Evolutionary conservation across 1,284 basidiomycete genomes (phyloP).

Genomic region (Fomitiporia mediterranea): DNA sequence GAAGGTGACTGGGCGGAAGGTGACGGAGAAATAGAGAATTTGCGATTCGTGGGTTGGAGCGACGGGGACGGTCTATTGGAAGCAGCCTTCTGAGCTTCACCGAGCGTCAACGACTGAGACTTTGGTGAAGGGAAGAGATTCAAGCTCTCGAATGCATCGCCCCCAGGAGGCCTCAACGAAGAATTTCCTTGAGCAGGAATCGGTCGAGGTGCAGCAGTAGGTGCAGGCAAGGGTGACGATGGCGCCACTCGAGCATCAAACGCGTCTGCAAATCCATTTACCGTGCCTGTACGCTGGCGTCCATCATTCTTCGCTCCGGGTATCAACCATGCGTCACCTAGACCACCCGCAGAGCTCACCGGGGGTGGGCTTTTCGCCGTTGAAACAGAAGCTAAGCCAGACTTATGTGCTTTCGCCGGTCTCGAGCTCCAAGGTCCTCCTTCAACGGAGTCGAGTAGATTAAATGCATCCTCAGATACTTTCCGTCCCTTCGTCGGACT

Average conservation of each 20-base stretch:
- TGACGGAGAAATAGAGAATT: slow-evolving; percentile 29
- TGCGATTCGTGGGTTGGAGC: slow-evolving; percentile 26
- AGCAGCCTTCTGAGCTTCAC: slow-evolving; percentile 58
- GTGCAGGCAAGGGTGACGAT: slow-evolving; percentile 36
- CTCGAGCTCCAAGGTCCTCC: slow-evolving; percentile 14
- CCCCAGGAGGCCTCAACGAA: slow-evolving; percentile 36
- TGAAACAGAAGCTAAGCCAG: slow-evolving; percentile 15
- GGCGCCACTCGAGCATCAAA: slow-evolving; percentile 32
- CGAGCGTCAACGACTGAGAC: slow-evolving; percentile 57
- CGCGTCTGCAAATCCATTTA: slow-evolving; percentile 25
- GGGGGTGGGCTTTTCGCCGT: slow-evolving; percentile 10
- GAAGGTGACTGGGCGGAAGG: slow-evolving; percentile 36
- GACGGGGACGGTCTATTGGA: slow-evolving; percentile 27
- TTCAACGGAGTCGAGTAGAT: slow-evolving; percentile 6
- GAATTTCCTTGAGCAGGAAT: slow-evolving; percentile 6
- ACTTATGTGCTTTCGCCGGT: slow-evolving; percentile 20
- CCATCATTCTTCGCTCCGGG: slow-evolving; percentile 4
- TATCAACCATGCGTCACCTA: slow-evolving; percentile 21
- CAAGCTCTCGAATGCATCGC: slow-evolving; percentile 75
- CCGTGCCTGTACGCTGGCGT: neutral
- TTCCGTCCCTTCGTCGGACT: slow-evolving; percentile 36
- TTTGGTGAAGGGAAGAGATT: slow-evolving; percentile 44
- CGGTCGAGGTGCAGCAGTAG: slow-evolving; percentile 6
- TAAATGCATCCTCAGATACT: slow-evolving; percentile 20
- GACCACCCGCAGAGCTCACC: neutral